Percentiles rank a stretch among this genome's conserved stretches.
phyloP scores from a whole-genome alignment of 192 early-diverging fungal genomes.

The Coemansia umbellata region DNA sequence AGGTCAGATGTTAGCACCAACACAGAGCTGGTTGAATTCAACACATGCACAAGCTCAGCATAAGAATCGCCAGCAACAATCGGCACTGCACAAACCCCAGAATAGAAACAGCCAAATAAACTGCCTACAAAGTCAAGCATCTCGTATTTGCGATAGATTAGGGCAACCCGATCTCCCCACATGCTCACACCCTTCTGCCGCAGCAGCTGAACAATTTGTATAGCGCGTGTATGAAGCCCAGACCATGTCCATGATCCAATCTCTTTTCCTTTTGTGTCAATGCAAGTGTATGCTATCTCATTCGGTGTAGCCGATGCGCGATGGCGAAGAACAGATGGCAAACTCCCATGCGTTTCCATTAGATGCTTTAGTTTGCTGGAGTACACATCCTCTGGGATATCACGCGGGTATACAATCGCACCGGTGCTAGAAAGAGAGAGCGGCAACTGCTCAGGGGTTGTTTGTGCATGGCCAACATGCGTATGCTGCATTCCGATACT shows the following conservation, averaged over 20 bases:
- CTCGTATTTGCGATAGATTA: conserved; percentile 79
- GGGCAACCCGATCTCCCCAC: conserved; percentile 67
- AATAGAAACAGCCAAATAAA: conserved; percentile 76
- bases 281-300: conserved; percentile 58
- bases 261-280: conserved; percentile 76
- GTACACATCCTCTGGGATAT: conserved; percentile 22
- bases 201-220: conserved; percentile 67
- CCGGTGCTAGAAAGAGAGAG: neutral
- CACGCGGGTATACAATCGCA: conserved; percentile 22
- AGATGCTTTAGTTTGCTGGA: conserved; percentile 23
- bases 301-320: conserved; percentile 59
- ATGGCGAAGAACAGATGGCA: conserved; percentile 65
- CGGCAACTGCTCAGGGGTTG: neutral
- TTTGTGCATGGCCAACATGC: neutral
- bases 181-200: conserved; percentile 57
- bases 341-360: conserved; percentile 56
- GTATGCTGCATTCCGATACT: neutral
- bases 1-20: conserved; percentile 81
- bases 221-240: conserved; percentile 64
- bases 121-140: conserved; percentile 78
- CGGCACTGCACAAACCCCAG: conserved; percentile 79
- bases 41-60: conserved; percentile 70
- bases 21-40: conserved; percentile 60
- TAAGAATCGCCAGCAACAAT: conserved; percentile 79
- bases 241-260: conserved; percentile 66